phyloP scores from a whole-genome alignment of 805 yeast species.

The Nadsonia fulvescens region DNA sequence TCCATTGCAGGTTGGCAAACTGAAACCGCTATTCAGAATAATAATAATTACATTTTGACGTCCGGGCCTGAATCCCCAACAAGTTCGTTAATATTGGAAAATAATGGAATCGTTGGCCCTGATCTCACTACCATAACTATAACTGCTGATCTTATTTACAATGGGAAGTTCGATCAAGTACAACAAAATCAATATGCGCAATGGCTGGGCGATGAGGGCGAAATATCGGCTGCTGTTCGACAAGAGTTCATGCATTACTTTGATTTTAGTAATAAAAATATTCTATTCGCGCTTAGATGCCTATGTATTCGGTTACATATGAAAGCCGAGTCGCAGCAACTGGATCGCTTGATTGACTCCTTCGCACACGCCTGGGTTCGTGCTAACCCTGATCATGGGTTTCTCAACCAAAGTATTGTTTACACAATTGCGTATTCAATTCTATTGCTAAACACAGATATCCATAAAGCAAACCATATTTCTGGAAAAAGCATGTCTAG shows the following conservation, averaged over 20 bases:
- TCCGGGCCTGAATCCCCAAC: too few relatives aligned
- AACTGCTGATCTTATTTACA: too few relatives aligned
- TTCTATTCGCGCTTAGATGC: constrained; percentile 37
- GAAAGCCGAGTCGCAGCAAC: constrained; percentile 68
- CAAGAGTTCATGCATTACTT: constrained; percentile 22
- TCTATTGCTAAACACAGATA: constrained; percentile 57
- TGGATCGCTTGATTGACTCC: constrained; percentile 53
- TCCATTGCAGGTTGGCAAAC: too few relatives aligned
- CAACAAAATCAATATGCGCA: constrained; percentile 27
- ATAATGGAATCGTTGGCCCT: too few relatives aligned
- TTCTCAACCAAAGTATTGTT: constrained; percentile 35
- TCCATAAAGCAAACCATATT: constrained; percentile 34
- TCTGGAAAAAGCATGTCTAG: constrained; percentile 19
- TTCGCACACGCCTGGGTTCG: constrained; percentile 47
- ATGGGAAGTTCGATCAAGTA: constrained; percentile 4
- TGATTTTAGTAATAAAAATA: constrained; percentile 28
- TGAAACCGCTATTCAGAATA: too few relatives aligned
- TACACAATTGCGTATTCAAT: constrained; percentile 58
- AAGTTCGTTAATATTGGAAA: too few relatives aligned
- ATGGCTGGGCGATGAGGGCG: constrained; percentile 20
- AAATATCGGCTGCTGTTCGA: constrained; percentile 17
- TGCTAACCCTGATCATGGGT: constrained; percentile 29
- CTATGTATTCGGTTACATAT: constrained; percentile 53
- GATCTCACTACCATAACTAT: too few relatives aligned
- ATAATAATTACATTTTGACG: too few relatives aligned